Percentiles rank a stretch among this genome's conserved stretches.
Evolutionary conservation across 2,329 filamentous ascomycete genomes (phyloP).

Genomic region (Aspergillus pseudoterreus): DNA sequence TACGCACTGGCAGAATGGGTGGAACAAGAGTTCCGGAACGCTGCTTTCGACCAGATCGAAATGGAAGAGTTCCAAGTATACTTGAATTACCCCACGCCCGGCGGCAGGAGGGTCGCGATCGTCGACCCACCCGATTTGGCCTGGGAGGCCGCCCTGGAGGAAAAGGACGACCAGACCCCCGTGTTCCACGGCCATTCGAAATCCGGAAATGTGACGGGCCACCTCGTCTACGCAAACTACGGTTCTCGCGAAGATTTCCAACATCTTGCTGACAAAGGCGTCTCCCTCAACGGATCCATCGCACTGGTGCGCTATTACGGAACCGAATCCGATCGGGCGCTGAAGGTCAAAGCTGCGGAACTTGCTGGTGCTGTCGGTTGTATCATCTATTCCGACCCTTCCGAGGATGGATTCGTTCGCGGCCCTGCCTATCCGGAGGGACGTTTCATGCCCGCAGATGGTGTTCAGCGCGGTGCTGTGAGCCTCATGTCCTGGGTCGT

Average conservation of each 20-base stretch:
- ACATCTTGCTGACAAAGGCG: conserved; percentile 63
- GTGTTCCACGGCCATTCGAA: conserved; percentile 89
- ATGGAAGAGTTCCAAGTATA: conserved; percentile 84
- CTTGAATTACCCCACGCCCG: conserved; percentile 79
- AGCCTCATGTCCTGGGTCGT: conserved; percentile 77
- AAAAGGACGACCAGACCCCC: conserved; percentile 70
- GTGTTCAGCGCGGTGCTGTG: conserved; percentile 78
- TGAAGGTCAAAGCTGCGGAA: conserved; percentile 90
- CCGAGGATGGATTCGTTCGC: conserved; percentile 73
- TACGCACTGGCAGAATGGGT: conserved; percentile 82
- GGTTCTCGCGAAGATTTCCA: conserved; percentile 82
- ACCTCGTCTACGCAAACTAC: conserved; percentile 87
- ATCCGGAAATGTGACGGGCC: conserved; percentile 79
- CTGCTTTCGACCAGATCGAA: conserved; percentile 69
- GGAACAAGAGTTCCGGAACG: conserved; percentile 68
- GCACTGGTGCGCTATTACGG: conserved; percentile 79
- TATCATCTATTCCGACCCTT: conserved; percentile 88
- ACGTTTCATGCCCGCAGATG: conserved; percentile 74
- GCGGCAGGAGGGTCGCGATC: conserved; percentile 77
- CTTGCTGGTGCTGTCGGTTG: conserved; percentile 80
- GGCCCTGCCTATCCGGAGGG: conserved; percentile 73
- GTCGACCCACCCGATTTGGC: conserved; percentile 63
- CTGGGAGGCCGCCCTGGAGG: conserved; percentile 83
- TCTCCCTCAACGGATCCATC: conserved; percentile 75
- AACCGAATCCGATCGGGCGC: conserved; percentile 64